These are phyloP conservation scores for Phytopythium delawarense DNA, from an alignment of 352 stramenopile species.

Conservation along the genomic window DNA sequence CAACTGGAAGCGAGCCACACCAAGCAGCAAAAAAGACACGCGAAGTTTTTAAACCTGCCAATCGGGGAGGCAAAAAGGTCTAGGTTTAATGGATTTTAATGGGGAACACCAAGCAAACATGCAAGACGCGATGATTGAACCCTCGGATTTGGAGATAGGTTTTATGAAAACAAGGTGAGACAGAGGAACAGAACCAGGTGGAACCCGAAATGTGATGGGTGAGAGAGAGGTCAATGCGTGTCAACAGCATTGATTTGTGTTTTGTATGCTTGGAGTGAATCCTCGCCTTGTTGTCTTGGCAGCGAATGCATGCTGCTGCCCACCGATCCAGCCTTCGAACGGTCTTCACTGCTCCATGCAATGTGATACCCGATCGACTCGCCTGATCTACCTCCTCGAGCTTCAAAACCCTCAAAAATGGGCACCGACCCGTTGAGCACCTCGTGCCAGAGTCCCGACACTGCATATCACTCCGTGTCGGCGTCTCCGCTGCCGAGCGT, in stretches of 20 bases:
- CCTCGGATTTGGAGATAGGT: no score
- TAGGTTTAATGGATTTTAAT: not conserved
- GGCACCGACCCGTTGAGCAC: not conserved
- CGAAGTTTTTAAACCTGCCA: not conserved
- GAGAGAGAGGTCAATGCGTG: not conserved
- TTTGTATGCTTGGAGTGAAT: not conserved
- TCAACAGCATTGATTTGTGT: not conserved
- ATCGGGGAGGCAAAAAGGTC: not conserved
- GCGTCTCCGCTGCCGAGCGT: not conserved
- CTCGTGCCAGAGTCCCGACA: not conserved
- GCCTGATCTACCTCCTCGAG: not conserved
- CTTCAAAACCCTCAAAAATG: not conserved
- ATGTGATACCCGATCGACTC: not conserved
- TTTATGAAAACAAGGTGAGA: conserved; percentile 1
- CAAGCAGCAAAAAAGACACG: conserved; percentile 10
- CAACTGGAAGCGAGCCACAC: not conserved
- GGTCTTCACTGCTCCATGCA: not conserved
- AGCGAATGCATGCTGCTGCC: not conserved
- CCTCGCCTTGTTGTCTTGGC: not conserved
- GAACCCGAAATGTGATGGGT: not conserved
- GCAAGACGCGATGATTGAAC: no score
- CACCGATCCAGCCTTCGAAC: no score
- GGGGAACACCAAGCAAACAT: no score
- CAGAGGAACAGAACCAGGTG: not conserved
- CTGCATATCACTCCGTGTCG: conserved; percentile 1